These are phyloP conservation scores for Byssoonygena ceratinophila DNA, from an alignment of 2,329 filamentous ascomycete genomes.

Conservation along the genomic window DNA sequence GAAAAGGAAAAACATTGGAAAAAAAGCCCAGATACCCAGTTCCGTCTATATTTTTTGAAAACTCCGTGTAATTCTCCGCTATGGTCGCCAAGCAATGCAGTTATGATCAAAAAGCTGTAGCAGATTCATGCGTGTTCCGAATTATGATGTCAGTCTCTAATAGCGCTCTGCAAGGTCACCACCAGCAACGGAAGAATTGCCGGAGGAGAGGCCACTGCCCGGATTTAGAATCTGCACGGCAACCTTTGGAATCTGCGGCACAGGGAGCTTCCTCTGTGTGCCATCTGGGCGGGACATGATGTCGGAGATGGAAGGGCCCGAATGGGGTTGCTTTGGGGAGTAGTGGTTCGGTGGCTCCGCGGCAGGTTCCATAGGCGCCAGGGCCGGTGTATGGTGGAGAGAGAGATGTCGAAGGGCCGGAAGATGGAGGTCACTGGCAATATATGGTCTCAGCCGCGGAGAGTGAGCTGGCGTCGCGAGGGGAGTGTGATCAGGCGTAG, in stretches of 20 bases:
- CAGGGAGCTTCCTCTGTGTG: slow-evolving; percentile 78
- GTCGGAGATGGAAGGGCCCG: slow-evolving; percentile 73
- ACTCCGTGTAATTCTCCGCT: slow-evolving; percentile 3
- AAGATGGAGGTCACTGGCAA: slow-evolving; percentile 61
- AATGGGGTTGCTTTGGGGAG: slow-evolving; percentile 41
- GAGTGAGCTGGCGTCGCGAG: slow-evolving; percentile 92
- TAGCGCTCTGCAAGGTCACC: slow-evolving; percentile 16
- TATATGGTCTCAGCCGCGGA: slow-evolving; percentile 72
- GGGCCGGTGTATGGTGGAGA: slow-evolving; percentile 54
- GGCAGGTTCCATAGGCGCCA: slow-evolving; percentile 60
- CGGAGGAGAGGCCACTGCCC: slow-evolving; percentile 46
- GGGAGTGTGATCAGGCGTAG: slow-evolving; percentile 97
- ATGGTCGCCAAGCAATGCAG: slow-evolving; percentile 9
- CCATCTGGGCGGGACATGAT: slow-evolving; percentile 86
- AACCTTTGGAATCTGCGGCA: slow-evolving; percentile 79
- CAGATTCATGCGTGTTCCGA: neutral
- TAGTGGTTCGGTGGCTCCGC: slow-evolving; percentile 51
- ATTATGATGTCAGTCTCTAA: slow-evolving; percentile 1
- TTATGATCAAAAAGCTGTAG: neutral
- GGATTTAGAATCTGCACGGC: slow-evolving; percentile 69
- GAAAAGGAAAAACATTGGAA: neutral
- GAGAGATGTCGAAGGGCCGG: slow-evolving; percentile 71
- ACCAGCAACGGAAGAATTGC: slow-evolving; percentile 14
- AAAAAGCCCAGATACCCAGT: neutral
- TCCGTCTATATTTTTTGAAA: slow-evolving; percentile 6